Base-by-base conservation (phyloP, 1,284 basidiomycete species). In the Inonotus obliquus region DNA sequence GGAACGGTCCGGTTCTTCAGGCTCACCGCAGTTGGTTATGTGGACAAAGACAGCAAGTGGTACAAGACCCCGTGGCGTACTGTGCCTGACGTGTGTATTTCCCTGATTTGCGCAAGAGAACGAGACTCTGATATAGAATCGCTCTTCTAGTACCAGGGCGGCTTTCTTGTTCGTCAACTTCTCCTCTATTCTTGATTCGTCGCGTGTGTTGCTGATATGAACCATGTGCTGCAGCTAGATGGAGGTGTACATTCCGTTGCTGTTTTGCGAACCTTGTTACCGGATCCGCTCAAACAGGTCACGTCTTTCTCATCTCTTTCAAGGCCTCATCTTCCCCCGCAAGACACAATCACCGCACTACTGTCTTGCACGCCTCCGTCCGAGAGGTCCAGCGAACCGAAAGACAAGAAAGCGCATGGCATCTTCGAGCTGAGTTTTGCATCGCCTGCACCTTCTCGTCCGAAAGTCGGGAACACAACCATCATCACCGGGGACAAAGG, bases 61-160 rank as follows among this genome's bases (percentile, higher is more conserved):
- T 91, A 91, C 72, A 87, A 89, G 53, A 92, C 90, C 0, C 82
- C 85, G 29, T 94, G 91, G 91, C 79, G 91, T 51, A 91, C 87
- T 1, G 75, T 90, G 58, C 91, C 91, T n/a, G 86, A 89, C 60
- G 88, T 89, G 67, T 70, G 85, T 78, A 25, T 27, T 38, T 27
- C 25, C 32, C 17, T 52, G 51, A 52, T 37, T 35, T 52, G 11
- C 32, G 19, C 41, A 27, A 52, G 29, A 52, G 51, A 52, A 52
- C n/a, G 47, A 52, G 35, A 29, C 51, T 52, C 51, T 45, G 21
- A 53, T 47, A 44, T 57, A 29, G 27, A 23, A 39, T 21, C n/a
- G 44, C 19, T 32, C 47, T 27, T 64, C 60, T 66, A 92, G 84
- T 92, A 92, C 69, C 91, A 93, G 77, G 91, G 91, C 37, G 91